Evolutionary conservation across 768 basidiomycete genomes (phyloP).

Genomic region (Mycena filopes): DNA sequence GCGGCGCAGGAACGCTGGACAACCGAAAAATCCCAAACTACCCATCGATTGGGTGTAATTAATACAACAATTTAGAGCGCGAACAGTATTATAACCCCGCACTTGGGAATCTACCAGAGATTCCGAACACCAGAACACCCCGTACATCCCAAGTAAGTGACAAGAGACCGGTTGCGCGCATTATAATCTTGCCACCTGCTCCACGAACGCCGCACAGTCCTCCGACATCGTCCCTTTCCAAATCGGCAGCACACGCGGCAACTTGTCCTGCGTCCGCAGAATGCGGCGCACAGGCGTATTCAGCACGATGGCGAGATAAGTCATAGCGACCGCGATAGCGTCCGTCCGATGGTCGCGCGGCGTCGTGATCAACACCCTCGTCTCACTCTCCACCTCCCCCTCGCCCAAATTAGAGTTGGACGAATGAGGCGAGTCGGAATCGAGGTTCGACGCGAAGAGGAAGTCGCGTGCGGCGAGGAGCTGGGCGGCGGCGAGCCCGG

Average conservation of each 20-base stretch:
- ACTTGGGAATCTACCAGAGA: too few relatives aligned
- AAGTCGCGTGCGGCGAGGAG: constrained; percentile 36
- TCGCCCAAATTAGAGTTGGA: constrained; percentile 1
- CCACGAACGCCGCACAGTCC: constrained; percentile 29
- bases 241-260: constrained; percentile 23
- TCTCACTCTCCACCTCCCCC: neutral
- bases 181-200: constrained; percentile 17
- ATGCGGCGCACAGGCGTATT: constrained; percentile 13
- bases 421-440: too few relatives aligned
- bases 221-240: constrained; percentile 33
- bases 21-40: too few relatives aligned
- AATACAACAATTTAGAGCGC: too few relatives aligned
- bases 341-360: constrained; percentile 38
- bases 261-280: constrained; percentile 22
- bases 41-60: too few relatives aligned
- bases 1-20: too few relatives aligned
- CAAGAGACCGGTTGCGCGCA: too few relatives aligned
- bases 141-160: too few relatives aligned
- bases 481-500: constrained; percentile 32
- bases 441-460: too few relatives aligned
- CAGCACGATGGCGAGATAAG: constrained; percentile 31
- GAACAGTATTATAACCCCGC: too few relatives aligned
- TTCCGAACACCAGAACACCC: too few relatives aligned
- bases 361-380: constrained; percentile 34
- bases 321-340: constrained; percentile 31